Evolutionary conservation across 1,284 basidiomycete genomes (phyloP), one percentile per base, ranked within the genome.

Genomic region (Tilletiopsis washingtonensis): DNA sequence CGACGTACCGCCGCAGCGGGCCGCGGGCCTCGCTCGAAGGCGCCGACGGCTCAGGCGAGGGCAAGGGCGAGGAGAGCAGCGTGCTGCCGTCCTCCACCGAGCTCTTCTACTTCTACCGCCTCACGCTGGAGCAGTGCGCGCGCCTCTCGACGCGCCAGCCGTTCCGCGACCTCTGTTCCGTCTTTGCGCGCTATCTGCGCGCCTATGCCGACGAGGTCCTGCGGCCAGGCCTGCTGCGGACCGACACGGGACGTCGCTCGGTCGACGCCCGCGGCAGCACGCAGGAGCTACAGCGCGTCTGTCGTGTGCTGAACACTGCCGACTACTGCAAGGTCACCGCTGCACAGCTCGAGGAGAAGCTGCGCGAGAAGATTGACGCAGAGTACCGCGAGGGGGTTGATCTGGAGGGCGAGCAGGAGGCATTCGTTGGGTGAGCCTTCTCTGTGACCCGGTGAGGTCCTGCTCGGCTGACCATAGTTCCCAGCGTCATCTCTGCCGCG

Each of bases 241-340:
- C 56, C 45, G 57, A 62, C n/a, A 49, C 57, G 5, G 23, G 45
- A 11, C 53, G 64, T 1, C 51, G 62, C 12, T 64, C 61, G 14
- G 49, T 61, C 36, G 66, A 69, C 34, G 48, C 56, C 4, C 54
- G 66, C 4, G 53, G 60, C 21, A 64, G 53, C 49, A 47, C 56
- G 11, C 38, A 49, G 24, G 68, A 71, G 26, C 47, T 64, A 19
- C 68, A 64, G 17, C 51, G 57, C n/a, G 54, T 56, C 57, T 71
- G 67, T 37, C 77, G 89, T 17, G 77, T 94, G 20, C 83, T 99
- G 68, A 98, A 98, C 69, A 99, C 94, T 0, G 91, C 91, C 2
- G 93, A 98, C 67, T 99, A 98, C 74, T 98, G 94, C 73, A 85
- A 90, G 62, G 84, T 82, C 3, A 99, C 93, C 1, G 86, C 90